These are phyloP conservation scores for Polytolypa hystricis DNA, from an alignment of 2,329 filamentous ascomycete genomes.

Conservation along the genomic window DNA sequence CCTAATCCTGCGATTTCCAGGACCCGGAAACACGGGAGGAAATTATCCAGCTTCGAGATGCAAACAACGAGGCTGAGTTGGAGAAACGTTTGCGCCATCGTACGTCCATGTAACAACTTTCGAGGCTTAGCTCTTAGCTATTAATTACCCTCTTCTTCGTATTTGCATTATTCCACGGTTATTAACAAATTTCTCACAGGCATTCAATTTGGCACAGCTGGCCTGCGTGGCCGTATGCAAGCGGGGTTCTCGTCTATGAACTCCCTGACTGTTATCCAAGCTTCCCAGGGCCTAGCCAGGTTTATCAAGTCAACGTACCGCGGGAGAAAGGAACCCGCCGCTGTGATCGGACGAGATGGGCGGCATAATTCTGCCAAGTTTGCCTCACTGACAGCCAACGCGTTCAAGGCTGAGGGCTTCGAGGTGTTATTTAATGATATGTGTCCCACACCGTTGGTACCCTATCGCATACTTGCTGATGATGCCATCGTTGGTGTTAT, in stretches of 20 bases:
- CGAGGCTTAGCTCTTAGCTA: background rate
- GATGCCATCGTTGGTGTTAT: conserved; percentile 50
- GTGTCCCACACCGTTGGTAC: conserved; percentile 51
- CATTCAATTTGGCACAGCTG: conserved; percentile 53
- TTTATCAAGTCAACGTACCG: conserved; percentile 42
- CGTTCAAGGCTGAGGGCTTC: conserved; percentile 47
- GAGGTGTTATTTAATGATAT: conserved; percentile 49
- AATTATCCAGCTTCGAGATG: conserved; percentile 41
- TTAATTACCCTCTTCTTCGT: background rate
- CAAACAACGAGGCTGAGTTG: conserved; percentile 37
- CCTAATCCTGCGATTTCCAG: conserved; percentile 13
- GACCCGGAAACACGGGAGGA: conserved; percentile 44
- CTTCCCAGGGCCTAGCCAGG: conserved; percentile 53
- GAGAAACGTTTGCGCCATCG: conserved; percentile 42
- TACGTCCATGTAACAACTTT: conserved; percentile 14
- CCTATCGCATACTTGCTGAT: conserved; percentile 47
- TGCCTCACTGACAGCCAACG: conserved; percentile 48
- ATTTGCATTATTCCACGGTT: background rate
- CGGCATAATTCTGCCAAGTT: conserved; percentile 53
- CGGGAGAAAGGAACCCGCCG: conserved; percentile 33
- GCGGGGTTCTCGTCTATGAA: conserved; percentile 54
- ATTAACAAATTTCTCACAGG: conserved; percentile 17
- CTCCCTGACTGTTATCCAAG: conserved; percentile 49
- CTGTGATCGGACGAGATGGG: conserved; percentile 54
- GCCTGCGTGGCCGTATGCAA: conserved; percentile 53